phyloP scores from a whole-genome alignment of 2,329 filamentous ascomycete species.

The Arthrocladium fulminans region DNA sequence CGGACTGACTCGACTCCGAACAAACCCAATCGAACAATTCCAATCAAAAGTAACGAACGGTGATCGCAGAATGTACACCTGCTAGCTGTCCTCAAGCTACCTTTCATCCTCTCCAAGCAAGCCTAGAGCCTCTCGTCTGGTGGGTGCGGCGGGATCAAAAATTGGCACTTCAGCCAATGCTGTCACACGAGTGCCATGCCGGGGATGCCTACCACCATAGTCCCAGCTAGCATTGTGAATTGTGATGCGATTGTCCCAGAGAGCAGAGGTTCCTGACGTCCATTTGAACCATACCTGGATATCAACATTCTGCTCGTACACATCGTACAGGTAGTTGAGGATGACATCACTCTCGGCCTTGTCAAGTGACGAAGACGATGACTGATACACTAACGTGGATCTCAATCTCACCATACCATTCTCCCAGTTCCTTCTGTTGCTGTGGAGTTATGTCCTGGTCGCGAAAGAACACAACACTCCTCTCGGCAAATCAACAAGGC shows the following conservation, averaged over 20 bases:
- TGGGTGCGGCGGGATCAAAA: slow-evolving; percentile 56
- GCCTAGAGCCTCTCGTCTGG: slow-evolving; percentile 57
- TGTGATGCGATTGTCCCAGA: slow-evolving; percentile 30
- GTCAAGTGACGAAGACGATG: slow-evolving; percentile 40
- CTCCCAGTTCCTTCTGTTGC: slow-evolving; percentile 26
- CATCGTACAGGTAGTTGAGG: slow-evolving; percentile 28
- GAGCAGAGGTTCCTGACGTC: slow-evolving; percentile 18
- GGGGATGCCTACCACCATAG: slow-evolving; percentile 18
- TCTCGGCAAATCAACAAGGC: slow-evolving; percentile 41
- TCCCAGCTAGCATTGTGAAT: slow-evolving; percentile 39
- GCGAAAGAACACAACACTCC: slow-evolving; percentile 45
- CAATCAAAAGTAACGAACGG: too few relatives aligned
- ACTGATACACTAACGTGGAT: slow-evolving; percentile 40
- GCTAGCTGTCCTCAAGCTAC: too few relatives aligned
- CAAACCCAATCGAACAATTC: too few relatives aligned
- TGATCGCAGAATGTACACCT: too few relatives aligned
- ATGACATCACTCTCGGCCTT: slow-evolving; percentile 21
- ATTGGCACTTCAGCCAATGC: slow-evolving; percentile 64
- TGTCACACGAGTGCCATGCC: slow-evolving; percentile 65
- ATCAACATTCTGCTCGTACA: slow-evolving; percentile 27
- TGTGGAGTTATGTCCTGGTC: slow-evolving; percentile 39
- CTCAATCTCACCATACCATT: slow-evolving; percentile 34
- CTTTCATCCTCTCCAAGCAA: slow-evolving; percentile 50
- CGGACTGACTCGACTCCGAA: too few relatives aligned
- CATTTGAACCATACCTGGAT: slow-evolving; percentile 22